phyloP scores from a whole-genome alignment of 306 rosid genomes.

The Malus sieversii region DNA sequence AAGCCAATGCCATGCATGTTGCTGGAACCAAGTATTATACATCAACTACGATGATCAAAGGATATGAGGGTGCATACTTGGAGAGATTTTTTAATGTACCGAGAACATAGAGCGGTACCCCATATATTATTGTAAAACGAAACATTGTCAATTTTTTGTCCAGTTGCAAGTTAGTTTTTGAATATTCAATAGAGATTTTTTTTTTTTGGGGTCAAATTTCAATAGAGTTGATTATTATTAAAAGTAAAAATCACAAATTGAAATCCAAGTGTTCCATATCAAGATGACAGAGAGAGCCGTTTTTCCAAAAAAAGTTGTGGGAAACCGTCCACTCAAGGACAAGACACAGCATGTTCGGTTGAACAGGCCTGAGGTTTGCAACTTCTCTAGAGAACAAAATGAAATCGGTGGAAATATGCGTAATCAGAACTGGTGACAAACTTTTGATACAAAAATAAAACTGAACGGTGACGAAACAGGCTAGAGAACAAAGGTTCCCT shows the following conservation, averaged over 20 bases:
- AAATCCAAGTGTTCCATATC: neutral
- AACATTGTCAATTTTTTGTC: neutral
- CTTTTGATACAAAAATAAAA: no score
- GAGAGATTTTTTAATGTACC: no score
- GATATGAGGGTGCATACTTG: neutral
- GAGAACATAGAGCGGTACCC: fast-evolving
- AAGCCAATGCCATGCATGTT: neutral
- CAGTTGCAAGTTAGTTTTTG: no score
- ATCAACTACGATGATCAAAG: neutral
- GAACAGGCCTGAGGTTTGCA: neutral
- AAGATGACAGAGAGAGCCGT: neutral
- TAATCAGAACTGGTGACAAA: no score
- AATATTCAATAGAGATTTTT: neutral
- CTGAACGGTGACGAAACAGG: no score
- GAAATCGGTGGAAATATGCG: no score
- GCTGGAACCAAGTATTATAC: neutral
- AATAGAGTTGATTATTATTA: no score
- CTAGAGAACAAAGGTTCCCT: no score
- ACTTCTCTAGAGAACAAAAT: neutral
- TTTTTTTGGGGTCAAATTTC: neutral
- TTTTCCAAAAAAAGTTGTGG: neutral
- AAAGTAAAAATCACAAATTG: neutral
- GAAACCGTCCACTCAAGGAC: neutral
- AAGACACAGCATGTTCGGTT: neutral
- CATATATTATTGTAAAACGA: no score